Evolutionary conservation across 192 early-diverging fungal species (phyloP).

Genomic region (Coemansia sp.): DNA sequence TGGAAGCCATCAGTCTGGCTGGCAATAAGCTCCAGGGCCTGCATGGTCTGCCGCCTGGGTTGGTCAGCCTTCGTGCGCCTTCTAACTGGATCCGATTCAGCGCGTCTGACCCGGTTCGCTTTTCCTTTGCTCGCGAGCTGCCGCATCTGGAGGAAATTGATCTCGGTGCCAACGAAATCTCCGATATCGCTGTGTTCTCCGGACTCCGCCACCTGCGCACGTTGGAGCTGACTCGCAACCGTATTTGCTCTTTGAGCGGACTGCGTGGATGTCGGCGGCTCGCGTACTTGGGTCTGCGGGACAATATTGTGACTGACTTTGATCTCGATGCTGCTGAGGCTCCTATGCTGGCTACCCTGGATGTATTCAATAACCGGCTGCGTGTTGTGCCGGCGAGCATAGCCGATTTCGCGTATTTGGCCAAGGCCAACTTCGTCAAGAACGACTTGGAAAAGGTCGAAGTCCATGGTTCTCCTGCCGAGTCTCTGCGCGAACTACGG

Average conservation of each 20-base stretch:
- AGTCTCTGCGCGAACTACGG: slow-evolving; percentile 41
- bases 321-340: slow-evolving; percentile 36
- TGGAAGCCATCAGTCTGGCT: slow-evolving; percentile 42
- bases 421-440: slow-evolving; percentile 33
- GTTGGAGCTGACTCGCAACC: slow-evolving; percentile 42
- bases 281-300: slow-evolving; percentile 32
- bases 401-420: slow-evolving; percentile 29
- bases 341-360: slow-evolving; percentile 38
- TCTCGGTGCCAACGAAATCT: slow-evolving; percentile 46
- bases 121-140: slow-evolving; percentile 48
- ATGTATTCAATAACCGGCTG: slow-evolving; percentile 44
- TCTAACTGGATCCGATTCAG: slow-evolving; percentile 52
- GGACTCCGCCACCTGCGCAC: slow-evolving; percentile 43
- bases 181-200: slow-evolving; percentile 47
- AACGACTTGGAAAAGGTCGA: slow-evolving; percentile 48
- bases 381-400: slow-evolving; percentile 38
- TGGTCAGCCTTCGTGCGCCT: slow-evolving; percentile 39
- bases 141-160: slow-evolving; percentile 51
- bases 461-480: slow-evolving; percentile 30
- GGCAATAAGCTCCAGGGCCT: slow-evolving; percentile 46
- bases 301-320: slow-evolving; percentile 37
- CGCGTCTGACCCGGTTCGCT: slow-evolving; percentile 14
- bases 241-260: slow-evolving; percentile 31
- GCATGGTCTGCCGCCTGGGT: slow-evolving; percentile 34
- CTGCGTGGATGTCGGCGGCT: slow-evolving; percentile 41